Evolutionary conservation across 306 rosid genomes (phyloP).

Genomic region (Dalbergia oliveri): DNA sequence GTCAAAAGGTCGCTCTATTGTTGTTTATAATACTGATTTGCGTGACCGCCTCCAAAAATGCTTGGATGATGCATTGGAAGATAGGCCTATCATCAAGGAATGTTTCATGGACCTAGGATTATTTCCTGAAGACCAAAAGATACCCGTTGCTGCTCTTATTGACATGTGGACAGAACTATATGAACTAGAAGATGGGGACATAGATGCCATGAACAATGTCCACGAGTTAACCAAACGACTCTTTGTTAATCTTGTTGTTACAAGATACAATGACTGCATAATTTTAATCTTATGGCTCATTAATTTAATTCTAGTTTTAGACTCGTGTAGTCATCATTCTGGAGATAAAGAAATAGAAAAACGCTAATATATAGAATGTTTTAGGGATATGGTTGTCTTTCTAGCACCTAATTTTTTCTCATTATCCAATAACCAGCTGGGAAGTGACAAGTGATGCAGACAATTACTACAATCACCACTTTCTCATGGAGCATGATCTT

Average conservation of each 20-base stretch:
- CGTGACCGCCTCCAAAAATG: constrained; percentile 46
- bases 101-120: constrained; percentile 70
- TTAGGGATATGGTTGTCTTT: neutral
- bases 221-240: constrained; percentile 5
- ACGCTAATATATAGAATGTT: neutral
- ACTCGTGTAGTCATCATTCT: no score
- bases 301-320: no score
- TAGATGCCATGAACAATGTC: constrained; percentile 35
- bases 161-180: constrained; percentile 64
- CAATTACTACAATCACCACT: constrained; percentile 56
- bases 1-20: constrained; percentile 32
- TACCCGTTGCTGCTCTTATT: constrained; percentile 56
- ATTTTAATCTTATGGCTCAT: no score
- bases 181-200: constrained; percentile 36
- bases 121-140: constrained; percentile 62
- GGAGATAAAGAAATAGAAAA: no score
- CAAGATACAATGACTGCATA: constrained; percentile 51
- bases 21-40: constrained; percentile 37
- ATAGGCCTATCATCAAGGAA: constrained; percentile 44
- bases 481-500: constrained; percentile 57
- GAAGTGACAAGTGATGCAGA: constrained; percentile 46
- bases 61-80: constrained; percentile 48
- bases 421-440: constrained; percentile 45
- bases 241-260: constrained; percentile 46
- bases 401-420: neutral